Percentiles rank a stretch among this genome's conserved stretches.
These are phyloP conservation scores for Thielaviopsis ethacetica DNA, from an alignment of 2,329 filamentous ascomycete genomes.

Conservation along the genomic window DNA sequence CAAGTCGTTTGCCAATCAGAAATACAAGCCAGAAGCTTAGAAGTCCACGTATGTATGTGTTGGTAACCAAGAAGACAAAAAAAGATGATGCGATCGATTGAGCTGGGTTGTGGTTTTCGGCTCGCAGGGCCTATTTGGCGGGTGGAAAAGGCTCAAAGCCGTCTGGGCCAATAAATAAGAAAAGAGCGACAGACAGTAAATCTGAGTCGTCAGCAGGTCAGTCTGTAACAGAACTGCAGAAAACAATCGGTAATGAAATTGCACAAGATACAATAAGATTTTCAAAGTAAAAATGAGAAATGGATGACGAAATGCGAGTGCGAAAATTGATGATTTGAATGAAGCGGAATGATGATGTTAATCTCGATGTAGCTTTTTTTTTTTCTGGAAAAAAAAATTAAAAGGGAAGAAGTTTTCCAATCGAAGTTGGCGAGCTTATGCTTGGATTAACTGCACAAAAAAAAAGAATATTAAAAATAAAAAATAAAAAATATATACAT, in stretches of 20 bases:
- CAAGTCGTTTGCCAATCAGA: too few species aligned
- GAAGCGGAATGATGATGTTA: neutral
- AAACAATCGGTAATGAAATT: neutral
- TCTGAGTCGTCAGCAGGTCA: neutral
- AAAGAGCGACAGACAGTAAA: neutral
- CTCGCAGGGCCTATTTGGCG: neutral
- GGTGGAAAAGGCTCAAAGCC: neutral
- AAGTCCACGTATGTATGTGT: too few species aligned
- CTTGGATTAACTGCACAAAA: too few species aligned
- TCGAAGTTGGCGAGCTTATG: too few species aligned
- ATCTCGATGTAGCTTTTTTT: neutral
- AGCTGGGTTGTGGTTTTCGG: neutral
- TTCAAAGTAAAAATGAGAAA: neutral
- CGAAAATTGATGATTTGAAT: neutral
- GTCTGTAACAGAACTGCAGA: neutral
- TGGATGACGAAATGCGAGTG: neutral
- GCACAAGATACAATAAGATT: neutral
- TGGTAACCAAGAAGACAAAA: neutral
- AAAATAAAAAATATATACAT: too few species aligned
- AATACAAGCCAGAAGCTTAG: too few species aligned
- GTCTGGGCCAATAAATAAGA: too few species aligned
- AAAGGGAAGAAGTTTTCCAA: neutral
- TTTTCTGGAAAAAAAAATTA: neutral
- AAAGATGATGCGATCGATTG: neutral
- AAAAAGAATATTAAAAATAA: too few species aligned